Evolutionary conservation across 2,329 filamentous ascomycete species (phyloP).

Genomic region (Fusarium buxicola): DNA sequence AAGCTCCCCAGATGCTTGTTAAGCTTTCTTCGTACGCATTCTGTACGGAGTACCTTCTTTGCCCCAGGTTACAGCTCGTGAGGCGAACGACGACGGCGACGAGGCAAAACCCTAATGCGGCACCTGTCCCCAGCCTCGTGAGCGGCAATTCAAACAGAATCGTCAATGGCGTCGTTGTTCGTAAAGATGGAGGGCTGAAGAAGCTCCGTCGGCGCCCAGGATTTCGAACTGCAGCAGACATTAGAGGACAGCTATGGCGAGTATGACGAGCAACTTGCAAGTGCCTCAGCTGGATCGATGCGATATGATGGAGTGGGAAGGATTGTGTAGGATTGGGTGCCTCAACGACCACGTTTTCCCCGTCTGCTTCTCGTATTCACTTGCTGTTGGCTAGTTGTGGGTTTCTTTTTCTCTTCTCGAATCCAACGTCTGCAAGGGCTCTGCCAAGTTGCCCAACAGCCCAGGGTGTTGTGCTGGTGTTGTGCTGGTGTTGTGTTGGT

Average conservation of each 20-base stretch:
- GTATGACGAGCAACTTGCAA: conserved; percentile 28
- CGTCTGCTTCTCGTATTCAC: conserved; percentile 35
- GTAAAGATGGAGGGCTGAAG: conserved; percentile 26
- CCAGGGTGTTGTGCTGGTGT: not conserved
- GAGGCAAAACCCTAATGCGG: conserved; percentile 26
- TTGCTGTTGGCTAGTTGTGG: conserved; percentile 12
- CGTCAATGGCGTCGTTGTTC: conserved; percentile 34
- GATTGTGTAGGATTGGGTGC: conserved; percentile 14
- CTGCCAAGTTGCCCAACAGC: conserved; percentile 5
- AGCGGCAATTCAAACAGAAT: conserved; percentile 33
- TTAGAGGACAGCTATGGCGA: conserved; percentile 14
- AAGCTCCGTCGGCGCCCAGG: conserved; percentile 22
- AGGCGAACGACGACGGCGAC: conserved; percentile 17
- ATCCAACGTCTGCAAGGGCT: conserved; percentile 18
- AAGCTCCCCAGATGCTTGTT: conserved; percentile 1
- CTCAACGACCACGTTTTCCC: conserved; percentile 21
- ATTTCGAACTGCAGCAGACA: conserved; percentile 13
- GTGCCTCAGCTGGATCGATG: conserved; percentile 17
- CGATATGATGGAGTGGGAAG: conserved; percentile 21
- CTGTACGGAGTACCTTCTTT: too few relatives aligned
- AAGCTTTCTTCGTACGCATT: conserved; percentile 30
- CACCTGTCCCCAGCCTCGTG: too few relatives aligned
- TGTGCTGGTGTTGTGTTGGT: not conserved
- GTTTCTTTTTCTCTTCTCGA: conserved; percentile 36
- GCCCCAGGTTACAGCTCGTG: conserved; percentile 22